A percentile compares a stretch with the other conserved stretches of the same genome.
phyloP scores from a whole-genome alignment of 176 grass and related monocot genomes.

The Alloteropsis semialata region DNA sequence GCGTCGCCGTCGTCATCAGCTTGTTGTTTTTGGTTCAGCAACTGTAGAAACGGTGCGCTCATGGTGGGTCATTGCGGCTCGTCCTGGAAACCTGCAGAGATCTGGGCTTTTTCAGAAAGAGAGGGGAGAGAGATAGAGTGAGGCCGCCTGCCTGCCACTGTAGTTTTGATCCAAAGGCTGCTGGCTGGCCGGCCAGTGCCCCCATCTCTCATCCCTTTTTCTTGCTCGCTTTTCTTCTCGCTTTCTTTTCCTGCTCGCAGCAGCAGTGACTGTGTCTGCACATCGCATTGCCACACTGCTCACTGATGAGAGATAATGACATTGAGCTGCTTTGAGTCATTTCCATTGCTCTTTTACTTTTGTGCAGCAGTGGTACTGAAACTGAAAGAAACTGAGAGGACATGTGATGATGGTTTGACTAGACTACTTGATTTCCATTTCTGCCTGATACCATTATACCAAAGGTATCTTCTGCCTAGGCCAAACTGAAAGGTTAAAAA shows the following conservation, averaged over 20 bases:
- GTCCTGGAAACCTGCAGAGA: slow-evolving; percentile 32
- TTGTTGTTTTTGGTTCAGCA: slow-evolving; percentile 42
- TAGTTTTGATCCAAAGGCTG: slow-evolving; percentile 60
- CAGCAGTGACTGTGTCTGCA: slow-evolving; percentile 49
- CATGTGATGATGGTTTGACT: slow-evolving; percentile 11
- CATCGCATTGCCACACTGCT: slow-evolving; percentile 28
- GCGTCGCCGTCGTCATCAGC: background rate
- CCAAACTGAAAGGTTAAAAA: background rate
- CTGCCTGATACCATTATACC: background rate
- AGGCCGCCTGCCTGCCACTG: slow-evolving; percentile 36
- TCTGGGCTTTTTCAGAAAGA: slow-evolving; percentile 26
- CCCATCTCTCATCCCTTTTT: background rate
- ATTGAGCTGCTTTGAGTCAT: slow-evolving; percentile 51
- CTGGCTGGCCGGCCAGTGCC: slow-evolving; percentile 10
- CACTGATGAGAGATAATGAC: slow-evolving; percentile 53
- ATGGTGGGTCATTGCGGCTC: slow-evolving; percentile 40
- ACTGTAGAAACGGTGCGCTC: slow-evolving; percentile 27
- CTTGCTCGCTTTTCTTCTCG: background rate
- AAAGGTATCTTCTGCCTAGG: slow-evolving; percentile 11
- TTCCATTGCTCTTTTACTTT: slow-evolving; percentile 24
- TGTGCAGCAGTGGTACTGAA: slow-evolving; percentile 4
- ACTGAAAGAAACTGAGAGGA: background rate
- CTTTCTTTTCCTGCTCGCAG: slow-evolving; percentile 12
- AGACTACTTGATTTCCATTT: slow-evolving; percentile 38
- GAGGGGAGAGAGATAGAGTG: background rate